Evolutionary conservation across 2,329 filamentous ascomycete genomes (phyloP).

Genomic region (Fusarium drepaniforme): DNA sequence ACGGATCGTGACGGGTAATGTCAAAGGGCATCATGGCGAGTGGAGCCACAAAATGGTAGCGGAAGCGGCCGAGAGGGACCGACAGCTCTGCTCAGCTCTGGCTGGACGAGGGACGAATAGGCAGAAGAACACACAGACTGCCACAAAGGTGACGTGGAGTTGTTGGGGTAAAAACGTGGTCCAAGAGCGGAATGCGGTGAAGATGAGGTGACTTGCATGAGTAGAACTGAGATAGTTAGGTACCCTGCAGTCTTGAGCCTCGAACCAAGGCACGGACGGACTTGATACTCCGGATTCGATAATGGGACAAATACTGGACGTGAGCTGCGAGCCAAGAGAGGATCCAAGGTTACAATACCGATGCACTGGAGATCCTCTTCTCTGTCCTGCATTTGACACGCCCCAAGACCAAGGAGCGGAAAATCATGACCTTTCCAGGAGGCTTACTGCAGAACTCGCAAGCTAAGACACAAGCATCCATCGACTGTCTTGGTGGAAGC

Average conservation of each 20-base stretch:
- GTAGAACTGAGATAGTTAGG: not conserved
- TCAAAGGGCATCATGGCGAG: not conserved
- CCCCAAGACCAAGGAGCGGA: conserved; percentile 15
- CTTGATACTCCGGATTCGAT: not conserved
- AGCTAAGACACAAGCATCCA: conserved; percentile 12
- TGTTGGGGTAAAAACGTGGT: conserved; percentile 31
- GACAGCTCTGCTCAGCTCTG: not conserved
- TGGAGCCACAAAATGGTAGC: conserved; percentile 15
- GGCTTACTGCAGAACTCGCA: conserved; percentile 5
- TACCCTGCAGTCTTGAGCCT: not conserved
- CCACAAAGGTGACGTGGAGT: conserved; percentile 21
- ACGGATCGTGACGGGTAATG: not conserved
- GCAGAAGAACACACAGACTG: not conserved
- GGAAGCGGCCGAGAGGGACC: conserved; percentile 24
- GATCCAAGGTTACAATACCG: not conserved
- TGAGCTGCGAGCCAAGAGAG: not conserved
- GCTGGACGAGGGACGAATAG: not conserved
- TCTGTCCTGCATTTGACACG: conserved; percentile 14
- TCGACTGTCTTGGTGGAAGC: conserved; percentile 19
- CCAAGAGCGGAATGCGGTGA: conserved; percentile 37
- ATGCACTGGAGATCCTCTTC: not conserved
- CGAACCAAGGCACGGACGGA: not conserved
- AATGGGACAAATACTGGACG: not conserved
- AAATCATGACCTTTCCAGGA: conserved; percentile 16
- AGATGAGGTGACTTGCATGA: conserved; percentile 27